Evolutionary conservation across 371 early-diverging fungal genomes (phyloP).

Genomic region (Mortierella sp.): DNA sequence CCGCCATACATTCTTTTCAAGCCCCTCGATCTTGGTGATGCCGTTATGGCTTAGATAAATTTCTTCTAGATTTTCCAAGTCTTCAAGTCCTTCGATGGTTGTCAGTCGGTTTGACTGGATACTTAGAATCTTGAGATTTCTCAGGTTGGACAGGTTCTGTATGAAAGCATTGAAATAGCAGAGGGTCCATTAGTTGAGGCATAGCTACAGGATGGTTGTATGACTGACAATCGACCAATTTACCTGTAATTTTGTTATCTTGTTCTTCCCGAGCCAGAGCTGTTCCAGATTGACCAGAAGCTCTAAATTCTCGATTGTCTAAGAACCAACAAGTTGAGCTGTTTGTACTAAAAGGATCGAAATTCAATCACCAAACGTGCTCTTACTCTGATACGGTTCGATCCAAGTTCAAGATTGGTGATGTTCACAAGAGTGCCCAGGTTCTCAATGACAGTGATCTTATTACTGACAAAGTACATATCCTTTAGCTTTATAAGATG

Average conservation of each 20-base stretch:
- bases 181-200: not conserved
- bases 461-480: constrained; percentile 89
- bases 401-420: constrained; percentile 92
- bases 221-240: not conserved
- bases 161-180: not conserved
- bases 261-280: constrained; percentile 98
- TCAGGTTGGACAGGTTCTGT: constrained; percentile 58
- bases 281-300: constrained; percentile 82
- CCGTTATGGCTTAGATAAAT: constrained; percentile 93
- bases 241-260: constrained; percentile 87
- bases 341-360: not conserved
- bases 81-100: constrained; percentile 80
- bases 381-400: constrained; percentile 89
- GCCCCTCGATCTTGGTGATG: constrained; percentile 81
- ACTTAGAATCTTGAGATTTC: constrained; percentile 82
- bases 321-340: not conserved
- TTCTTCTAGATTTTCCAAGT: constrained; percentile 81
- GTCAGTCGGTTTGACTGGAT: constrained; percentile 91
- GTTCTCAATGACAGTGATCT: constrained; percentile 82
- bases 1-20: constrained; percentile 77
- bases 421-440: constrained; percentile 75
- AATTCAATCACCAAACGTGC: not conserved
- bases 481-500: constrained; percentile 69
- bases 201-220: not conserved
- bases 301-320: constrained; percentile 88